Percentiles rank a stretch among this genome's conserved stretches.
phyloP scores from a whole-genome alignment of 441 rosid genomes.

The Hura crepitans region DNA sequence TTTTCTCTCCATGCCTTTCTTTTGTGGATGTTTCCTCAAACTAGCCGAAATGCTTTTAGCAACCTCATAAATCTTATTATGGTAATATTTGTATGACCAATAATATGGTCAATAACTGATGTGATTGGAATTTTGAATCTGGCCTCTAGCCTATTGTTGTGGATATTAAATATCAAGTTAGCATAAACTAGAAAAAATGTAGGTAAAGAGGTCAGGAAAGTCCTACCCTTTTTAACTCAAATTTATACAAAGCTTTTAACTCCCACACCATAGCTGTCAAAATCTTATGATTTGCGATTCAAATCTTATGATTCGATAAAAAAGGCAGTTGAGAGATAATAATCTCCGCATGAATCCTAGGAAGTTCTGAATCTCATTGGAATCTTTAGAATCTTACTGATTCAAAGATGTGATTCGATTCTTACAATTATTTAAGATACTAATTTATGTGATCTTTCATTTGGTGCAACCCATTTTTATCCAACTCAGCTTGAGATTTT shows the following conservation, averaged over 20 bases:
- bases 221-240: not conserved
- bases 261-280: not conserved
- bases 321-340: too few relatives aligned
- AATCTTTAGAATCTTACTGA: too few relatives aligned
- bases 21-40: conserved; percentile 5
- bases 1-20: not conserved
- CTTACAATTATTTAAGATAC: too few relatives aligned
- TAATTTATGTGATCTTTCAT: too few relatives aligned
- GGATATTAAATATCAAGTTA: not conserved
- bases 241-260: not conserved
- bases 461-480: too few relatives aligned
- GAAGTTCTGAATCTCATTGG: too few relatives aligned
- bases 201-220: too few relatives aligned
- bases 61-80: not conserved
- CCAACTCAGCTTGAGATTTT: too few relatives aligned
- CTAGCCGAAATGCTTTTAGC: not conserved
- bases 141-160: not conserved
- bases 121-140: not conserved
- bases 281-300: too few relatives aligned
- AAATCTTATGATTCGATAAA: too few relatives aligned
- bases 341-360: too few relatives aligned
- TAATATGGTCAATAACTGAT: not conserved
- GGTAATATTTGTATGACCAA: not conserved
- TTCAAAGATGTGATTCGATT: too few relatives aligned
- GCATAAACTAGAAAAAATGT: not conserved